Evolutionary conservation across 2,329 filamentous ascomycete species (phyloP).

Genomic region (Dothiorella sarmentorum): DNA sequence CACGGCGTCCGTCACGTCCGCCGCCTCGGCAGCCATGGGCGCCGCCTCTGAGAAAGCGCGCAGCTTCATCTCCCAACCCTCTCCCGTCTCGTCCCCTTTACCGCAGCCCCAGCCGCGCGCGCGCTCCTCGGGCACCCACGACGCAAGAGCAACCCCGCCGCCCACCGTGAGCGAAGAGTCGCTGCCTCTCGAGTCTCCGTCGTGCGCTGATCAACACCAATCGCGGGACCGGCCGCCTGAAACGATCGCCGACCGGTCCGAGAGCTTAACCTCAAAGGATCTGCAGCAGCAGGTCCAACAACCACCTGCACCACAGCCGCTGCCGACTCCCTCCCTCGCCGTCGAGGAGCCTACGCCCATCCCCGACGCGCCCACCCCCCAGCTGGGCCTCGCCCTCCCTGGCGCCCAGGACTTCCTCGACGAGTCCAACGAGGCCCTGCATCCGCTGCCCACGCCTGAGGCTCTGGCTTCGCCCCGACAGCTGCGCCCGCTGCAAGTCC

Average conservation of each 20-base stretch:
- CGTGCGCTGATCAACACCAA: constrained; percentile 8
- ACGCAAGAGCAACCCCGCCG: background rate
- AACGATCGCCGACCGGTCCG: constrained; percentile 20
- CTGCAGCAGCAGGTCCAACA: constrained; percentile 21
- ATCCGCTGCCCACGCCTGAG: constrained; percentile 17
- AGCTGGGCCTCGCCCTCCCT: constrained; percentile 20
- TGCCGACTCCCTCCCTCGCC: constrained; percentile 27
- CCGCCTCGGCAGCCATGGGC: background rate
- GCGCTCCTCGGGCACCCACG: constrained; percentile 1
- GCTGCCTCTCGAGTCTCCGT: constrained; percentile 1
- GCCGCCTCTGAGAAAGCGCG: background rate
- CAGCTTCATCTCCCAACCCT: background rate
- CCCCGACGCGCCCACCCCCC: constrained; percentile 26
- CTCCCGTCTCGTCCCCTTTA: constrained; percentile 7
- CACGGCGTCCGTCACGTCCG: background rate
- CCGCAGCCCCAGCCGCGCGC: background rate
- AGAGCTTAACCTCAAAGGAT: constrained; percentile 25
- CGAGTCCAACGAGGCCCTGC: constrained; percentile 14
- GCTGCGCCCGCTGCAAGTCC: constrained; percentile 19
- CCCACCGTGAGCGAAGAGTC: constrained; percentile 4
- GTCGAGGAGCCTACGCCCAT: constrained; percentile 36
- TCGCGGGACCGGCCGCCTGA: constrained; percentile 17
- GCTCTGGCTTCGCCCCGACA: constrained; percentile 11
- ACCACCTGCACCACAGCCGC: constrained; percentile 20
- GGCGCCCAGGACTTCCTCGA: constrained; percentile 2